Conservation (phyloP, 441 rosid genomes). For the Euphorbia schlechtendalii region DNA sequence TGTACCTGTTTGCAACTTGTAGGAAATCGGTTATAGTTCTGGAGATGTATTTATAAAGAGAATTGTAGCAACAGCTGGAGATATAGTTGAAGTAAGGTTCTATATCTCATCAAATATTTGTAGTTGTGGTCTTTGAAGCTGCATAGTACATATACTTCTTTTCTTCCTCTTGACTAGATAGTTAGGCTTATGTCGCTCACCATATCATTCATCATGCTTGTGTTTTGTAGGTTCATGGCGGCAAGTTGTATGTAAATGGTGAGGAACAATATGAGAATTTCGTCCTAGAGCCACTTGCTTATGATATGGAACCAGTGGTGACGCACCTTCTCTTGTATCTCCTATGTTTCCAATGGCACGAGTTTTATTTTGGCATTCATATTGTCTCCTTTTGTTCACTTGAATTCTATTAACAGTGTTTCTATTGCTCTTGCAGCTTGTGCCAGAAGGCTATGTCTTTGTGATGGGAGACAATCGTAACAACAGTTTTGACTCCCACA, state of each 20-base stretch:
- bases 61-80: slow-evolving; percentile 86
- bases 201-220: background rate
- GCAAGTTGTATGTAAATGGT: slow-evolving; percentile 79
- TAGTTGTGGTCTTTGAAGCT: slow-evolving; percentile 7
- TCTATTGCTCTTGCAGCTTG: slow-evolving; percentile 39
- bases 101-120: slow-evolving; percentile 18
- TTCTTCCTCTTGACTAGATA: background rate
- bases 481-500: no score
- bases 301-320: slow-evolving; percentile 82
- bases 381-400: background rate
- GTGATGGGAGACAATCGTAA: slow-evolving; percentile 98
- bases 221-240: slow-evolving; percentile 52
- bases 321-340: slow-evolving; percentile 16
- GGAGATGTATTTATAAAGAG: slow-evolving; percentile 90
- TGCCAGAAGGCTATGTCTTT: slow-evolving; percentile 78
- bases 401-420: background rate
- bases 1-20: slow-evolving; percentile 11
- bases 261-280: slow-evolving; percentile 60
- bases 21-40: slow-evolving; percentile 79
- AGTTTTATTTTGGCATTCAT: background rate
- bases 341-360: background rate
- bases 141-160: background rate
- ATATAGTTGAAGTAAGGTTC: slow-evolving; percentile 61
- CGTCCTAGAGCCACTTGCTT: slow-evolving; percentile 69
- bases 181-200: background rate